Evolutionary conservation across 306 rosid genomes (phyloP), one percentile per base, ranked within the genome.

Genomic region (Sphenostylis stenocarpa): DNA sequence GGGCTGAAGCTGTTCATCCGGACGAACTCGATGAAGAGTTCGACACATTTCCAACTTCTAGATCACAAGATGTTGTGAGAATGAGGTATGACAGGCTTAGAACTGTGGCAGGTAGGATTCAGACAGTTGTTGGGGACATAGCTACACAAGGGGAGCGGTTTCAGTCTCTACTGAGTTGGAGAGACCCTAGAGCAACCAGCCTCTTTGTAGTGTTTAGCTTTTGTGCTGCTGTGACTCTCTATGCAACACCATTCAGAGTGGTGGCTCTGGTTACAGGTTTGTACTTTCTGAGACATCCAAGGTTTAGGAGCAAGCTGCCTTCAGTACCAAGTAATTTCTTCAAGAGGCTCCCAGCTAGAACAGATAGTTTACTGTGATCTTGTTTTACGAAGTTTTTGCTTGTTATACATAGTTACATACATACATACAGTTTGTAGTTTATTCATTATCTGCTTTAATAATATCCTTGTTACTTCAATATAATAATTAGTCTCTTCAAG

Each of bases 21-120:
- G 97, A 93, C 34, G 97, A 93, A 84, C 95, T 93, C 2, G 98
- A 93, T 4, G 98, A 93, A 73, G 98, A 93, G 70, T 93, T 93
- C 16, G 98, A 93, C 85, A 91, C 98, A 36, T 93, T 91, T 62
- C 98, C 97, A 0, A 88, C 85, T 41, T 93, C 97, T 1, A 91
- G 81, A 67, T 83, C 90, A 0, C 75, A 88, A 0, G 97, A 91
- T 28, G 49, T 61, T 2, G 91, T 90, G 57, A 88, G 97, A 44
- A 81, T 93, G 89, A 83, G 98, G 80, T 93, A 93, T 19, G 98
- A 93, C 21, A 82, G 97, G 76, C 86, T 93, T n/a, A 84, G 98
- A 71, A 89, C 87, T 17, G 92, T 93, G 20, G 96, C 97, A 0
- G 97, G 98, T n/a, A 88, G 97, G 83, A 86, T 91, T 69, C 98